Evolutionary conservation across 2,329 filamentous ascomycete genomes (phyloP), one percentile per base, ranked within the genome.

Genomic region (Talaromyces islandicus): DNA sequence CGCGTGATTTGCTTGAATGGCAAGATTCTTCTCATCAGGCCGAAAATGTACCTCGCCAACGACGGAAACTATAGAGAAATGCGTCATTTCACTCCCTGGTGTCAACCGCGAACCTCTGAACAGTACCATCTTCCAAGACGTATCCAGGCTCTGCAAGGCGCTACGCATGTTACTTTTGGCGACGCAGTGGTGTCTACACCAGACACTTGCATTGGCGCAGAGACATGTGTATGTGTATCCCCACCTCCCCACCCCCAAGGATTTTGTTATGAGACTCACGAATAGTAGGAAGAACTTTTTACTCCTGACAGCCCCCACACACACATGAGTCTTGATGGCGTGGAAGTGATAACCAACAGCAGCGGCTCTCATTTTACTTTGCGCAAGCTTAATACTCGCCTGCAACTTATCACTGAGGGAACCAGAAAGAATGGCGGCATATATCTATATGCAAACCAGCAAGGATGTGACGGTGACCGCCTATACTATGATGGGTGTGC

Each of bases 301-400:
- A 85, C 82, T 1, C 82, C 83, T 11, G 64, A 70, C 56, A 76
- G 51, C 27, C 83, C 85, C 2, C 82, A 85, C 62, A 81, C 80
- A 21, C 72, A 78, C 24, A 85, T 85, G 79, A 81, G 81, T 14
- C 76, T 91, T 1, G 83, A 89, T 64, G 90, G 89, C 1, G 83
- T 85, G 9, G 89, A 90, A 67, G 85, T 90, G 58, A 81, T 89
- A 63, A 84, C 84, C 7, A 92, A 92, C 72, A 84, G 81, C 5
- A 85, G 81, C 62, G 65, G 64, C 30, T 59, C 56, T 24, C 60
- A 62, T 12, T 60, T 85, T 67, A 82, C 85, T 63, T 74, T 90
- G 10, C 78, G 86, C n/a, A 91, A 91, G 70, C 79, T 91, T 0
- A 75, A 86, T 59, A 82, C 77, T 0, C 75, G 86, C 1, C 75